These are phyloP conservation scores for Heliamphora exappendiculata DNA, from an alignment of 148 eudicot species.

Conservation along the genomic window DNA sequence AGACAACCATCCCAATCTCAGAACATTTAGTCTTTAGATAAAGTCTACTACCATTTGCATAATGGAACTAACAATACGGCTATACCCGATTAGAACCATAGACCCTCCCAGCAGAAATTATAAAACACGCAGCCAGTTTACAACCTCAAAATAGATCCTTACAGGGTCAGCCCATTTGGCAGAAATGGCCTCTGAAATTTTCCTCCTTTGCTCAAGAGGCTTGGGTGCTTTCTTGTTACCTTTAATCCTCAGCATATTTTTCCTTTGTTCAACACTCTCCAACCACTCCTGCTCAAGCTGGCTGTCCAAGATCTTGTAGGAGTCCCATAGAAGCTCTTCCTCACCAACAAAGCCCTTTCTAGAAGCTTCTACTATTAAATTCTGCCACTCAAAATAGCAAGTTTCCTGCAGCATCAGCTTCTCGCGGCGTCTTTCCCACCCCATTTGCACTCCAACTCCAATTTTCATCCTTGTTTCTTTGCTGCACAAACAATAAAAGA, in stretches of 20 bases:
- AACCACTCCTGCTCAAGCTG: slow-evolving; percentile 65
- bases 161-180: slow-evolving; percentile 99
- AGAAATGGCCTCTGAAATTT: slow-evolving; percentile 77
- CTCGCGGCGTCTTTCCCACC: slow-evolving; percentile 73
- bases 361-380: slow-evolving; percentile 71
- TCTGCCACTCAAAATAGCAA: slow-evolving; percentile 71
- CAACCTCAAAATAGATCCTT: slow-evolving; percentile 21
- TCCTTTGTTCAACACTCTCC: slow-evolving; percentile 60
- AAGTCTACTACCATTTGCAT: neutral
- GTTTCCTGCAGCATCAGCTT: slow-evolving; percentile 57
- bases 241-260: slow-evolving; percentile 29
- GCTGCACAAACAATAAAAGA: slow-evolving; percentile 34
- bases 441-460: slow-evolving; percentile 59
- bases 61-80: neutral
- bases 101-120: neutral
- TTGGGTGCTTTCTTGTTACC: slow-evolving; percentile 77
- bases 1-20: neutral
- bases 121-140: neutral
- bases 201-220: slow-evolving; percentile 71
- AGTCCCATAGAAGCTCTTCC: slow-evolving; percentile 85
- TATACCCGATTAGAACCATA: neutral
- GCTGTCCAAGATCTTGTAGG: slow-evolving; percentile 51
- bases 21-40: neutral
- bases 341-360: slow-evolving; percentile 52
- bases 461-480: slow-evolving; percentile 70